Evolutionary conservation across 768 basidiomycete species (phyloP), one percentile per base, ranked within the genome.

Genomic region (Kwoniella europaea): DNA sequence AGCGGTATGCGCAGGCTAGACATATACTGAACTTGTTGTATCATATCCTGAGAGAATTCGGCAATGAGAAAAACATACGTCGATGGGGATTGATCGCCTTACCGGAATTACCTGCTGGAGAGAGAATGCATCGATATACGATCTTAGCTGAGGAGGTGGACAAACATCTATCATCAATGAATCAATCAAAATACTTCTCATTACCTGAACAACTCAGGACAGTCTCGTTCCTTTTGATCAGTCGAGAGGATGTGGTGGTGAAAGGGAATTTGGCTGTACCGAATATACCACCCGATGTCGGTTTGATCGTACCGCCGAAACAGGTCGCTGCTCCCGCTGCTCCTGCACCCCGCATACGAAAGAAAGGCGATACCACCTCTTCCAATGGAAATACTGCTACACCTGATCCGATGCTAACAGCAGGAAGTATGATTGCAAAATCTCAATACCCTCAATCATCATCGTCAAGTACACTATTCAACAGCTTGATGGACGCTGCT

Each of bases 21-120:
- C 46, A 67, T 5, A 63, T 77, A 20, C 24, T 76, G 18, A 70
- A 75, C 46, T 79, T 76, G 76, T 56, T 79, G 18, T 79, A 69
- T 27, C 55, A 61, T 5, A 52, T 73, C 10, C 43, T 79, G 24
- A n/a, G 46, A 7, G 68, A 77, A 20, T 57, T 76, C 13, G 65
- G 58, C 1, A 22, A 67, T 7, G 22, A 50, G 16, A 58, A 59
- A 7, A 67, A 69, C 22, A 20, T 67, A 18, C 42, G 12, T 3
- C 58, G 50, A 41, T 79, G 78, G 78, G 76, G 46, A 4, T 71
- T 55, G 35, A 73, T 79, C 35, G 72, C 52, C 18, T 24, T 79
- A n/a, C 71, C 72, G 6, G 78, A 79, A 67, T n/a, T 74, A 4
- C 44, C 66, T 2, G 20, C 29, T 7, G 57, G 57, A 29, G 67